A percentile compares a stretch with the other conserved stretches of the same genome.
Conservation (phyloP, 1,284 basidiomycete species). For the Cutaneotrichosporon dermatis region DNA sequence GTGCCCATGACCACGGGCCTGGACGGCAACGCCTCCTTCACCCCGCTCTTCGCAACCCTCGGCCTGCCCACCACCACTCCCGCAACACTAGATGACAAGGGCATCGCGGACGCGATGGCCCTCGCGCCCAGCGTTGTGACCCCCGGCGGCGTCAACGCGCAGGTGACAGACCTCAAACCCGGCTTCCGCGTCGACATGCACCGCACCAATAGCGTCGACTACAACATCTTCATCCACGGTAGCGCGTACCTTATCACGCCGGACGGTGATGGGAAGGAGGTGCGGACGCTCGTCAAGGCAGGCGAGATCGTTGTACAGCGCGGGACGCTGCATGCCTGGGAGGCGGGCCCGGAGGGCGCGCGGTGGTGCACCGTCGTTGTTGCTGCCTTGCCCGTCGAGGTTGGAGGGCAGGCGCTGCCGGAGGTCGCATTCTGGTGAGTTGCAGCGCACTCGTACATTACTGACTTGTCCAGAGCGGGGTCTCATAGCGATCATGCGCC, state of each 20-base stretch:
- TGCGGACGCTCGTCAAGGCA: constrained; percentile 30
- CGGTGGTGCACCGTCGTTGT: constrained; percentile 43
- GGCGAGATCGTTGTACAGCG: constrained; percentile 46
- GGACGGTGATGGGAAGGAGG: constrained; percentile 17
- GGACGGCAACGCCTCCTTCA: constrained; percentile 26
- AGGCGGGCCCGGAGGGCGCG: constrained; percentile 40
- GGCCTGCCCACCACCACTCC: constrained; percentile 26
- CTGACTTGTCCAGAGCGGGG: too few species aligned
- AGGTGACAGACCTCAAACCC: constrained; percentile 41
- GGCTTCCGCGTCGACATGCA: constrained; percentile 36
- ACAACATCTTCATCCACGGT: constrained; percentile 41
- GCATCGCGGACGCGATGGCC: constrained; percentile 20
- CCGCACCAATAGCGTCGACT: constrained; percentile 41
- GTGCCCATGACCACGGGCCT: constrained; percentile 24
- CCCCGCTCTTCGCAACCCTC: constrained; percentile 34
- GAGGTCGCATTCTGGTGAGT: constrained; percentile 33
- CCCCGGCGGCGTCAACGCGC: constrained; percentile 38
- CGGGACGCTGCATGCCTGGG: constrained; percentile 47
- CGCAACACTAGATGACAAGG: constrained; percentile 19
- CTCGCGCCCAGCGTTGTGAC: constrained; percentile 27
- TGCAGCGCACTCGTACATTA: too few species aligned
- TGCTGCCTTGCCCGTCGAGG: constrained; percentile 35
- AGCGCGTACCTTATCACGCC: constrained; percentile 36
- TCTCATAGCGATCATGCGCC: too few species aligned
- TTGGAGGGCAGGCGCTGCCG: constrained; percentile 27